phyloP scores from a whole-genome alignment of 768 basidiomycete species.

The Naganishia onofrii region DNA sequence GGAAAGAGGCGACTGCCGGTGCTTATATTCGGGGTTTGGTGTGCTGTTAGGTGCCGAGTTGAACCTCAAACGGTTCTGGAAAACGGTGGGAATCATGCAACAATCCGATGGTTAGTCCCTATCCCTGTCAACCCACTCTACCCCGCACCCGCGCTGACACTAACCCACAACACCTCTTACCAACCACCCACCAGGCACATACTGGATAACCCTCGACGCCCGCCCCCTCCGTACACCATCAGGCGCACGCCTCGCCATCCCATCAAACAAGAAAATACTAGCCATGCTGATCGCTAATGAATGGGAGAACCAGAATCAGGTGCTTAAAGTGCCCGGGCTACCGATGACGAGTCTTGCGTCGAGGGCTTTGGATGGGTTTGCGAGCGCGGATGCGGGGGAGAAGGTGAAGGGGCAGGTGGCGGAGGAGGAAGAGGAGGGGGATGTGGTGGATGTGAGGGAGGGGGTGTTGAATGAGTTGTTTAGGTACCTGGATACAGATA shows the following conservation, averaged over 20 bases:
- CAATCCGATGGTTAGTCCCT: slow-evolving; percentile 52
- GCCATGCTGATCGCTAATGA: slow-evolving; percentile 87
- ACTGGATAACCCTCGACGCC: slow-evolving; percentile 73
- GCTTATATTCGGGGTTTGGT: background rate
- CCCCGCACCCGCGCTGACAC: slow-evolving; percentile 37
- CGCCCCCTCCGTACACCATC: slow-evolving; percentile 82
- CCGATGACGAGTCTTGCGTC: slow-evolving; percentile 88
- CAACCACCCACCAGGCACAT: slow-evolving; percentile 36
- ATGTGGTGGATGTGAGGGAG: slow-evolving; percentile 54
- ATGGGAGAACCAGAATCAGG: slow-evolving; percentile 87
- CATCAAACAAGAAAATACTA: slow-evolving; percentile 65
- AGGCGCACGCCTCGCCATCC: slow-evolving; percentile 72
- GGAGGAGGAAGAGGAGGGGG: background rate
- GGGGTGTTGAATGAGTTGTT: slow-evolving; percentile 70
- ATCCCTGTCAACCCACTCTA: background rate
- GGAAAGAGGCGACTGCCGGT: no score
- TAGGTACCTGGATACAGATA: slow-evolving; percentile 89
- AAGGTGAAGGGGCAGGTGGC: background rate
- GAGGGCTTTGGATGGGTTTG: slow-evolving; percentile 79
- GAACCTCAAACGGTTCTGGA: slow-evolving; percentile 90
- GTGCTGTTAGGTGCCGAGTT: slow-evolving; percentile 73
- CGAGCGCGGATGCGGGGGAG: slow-evolving; percentile 56
- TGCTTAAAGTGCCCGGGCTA: slow-evolving; percentile 84
- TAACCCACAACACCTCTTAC: slow-evolving; percentile 29
- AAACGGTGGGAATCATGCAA: slow-evolving; percentile 72